Conservation (phyloP, 2,329 filamentous ascomycete species). For the Ophiognomonia clavigignenti-juglandacearum region DNA sequence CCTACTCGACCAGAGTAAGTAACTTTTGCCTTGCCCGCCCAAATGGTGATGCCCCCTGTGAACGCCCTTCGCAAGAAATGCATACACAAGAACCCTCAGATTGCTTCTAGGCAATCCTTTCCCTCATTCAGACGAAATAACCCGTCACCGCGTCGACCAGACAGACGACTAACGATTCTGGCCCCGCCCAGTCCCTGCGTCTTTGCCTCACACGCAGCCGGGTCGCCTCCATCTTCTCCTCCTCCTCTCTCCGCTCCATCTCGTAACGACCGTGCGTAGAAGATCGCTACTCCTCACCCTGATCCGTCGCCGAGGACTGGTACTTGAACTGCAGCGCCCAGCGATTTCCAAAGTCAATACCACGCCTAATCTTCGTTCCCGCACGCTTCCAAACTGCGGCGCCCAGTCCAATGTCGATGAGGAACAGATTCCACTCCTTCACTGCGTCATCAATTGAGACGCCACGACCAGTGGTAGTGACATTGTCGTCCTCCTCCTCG, state of each 20-base stretch:
- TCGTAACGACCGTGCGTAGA: too few species aligned
- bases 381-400: slow-evolving; percentile 81
- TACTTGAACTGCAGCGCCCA: slow-evolving; percentile 75
- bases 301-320: slow-evolving; percentile 27
- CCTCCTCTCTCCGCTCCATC: not conserved
- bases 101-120: too few species aligned
- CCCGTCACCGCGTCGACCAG: not conserved
- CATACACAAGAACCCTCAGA: too few species aligned
- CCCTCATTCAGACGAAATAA: not conserved
- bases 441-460: slow-evolving; percentile 37
- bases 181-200: not conserved
- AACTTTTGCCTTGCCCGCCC: too few species aligned
- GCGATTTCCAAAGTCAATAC: slow-evolving; percentile 80
- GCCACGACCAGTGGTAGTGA: slow-evolving; percentile 22
- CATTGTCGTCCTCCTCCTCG: slow-evolving; percentile 33
- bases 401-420: slow-evolving; percentile 83
- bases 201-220: not conserved
- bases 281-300: slow-evolving; percentile 17
- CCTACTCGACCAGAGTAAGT: too few species aligned
- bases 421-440: slow-evolving; percentile 68
- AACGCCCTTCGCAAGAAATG: too few species aligned
- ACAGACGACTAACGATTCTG: not conserved
- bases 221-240: not conserved
- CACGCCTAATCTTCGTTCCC: slow-evolving; percentile 73
- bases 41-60: too few species aligned